Evolutionary conservation across 108 stramenopile species (phyloP), one percentile per base, ranked within the genome.

Genomic region (Schizochytrium sp.): DNA sequence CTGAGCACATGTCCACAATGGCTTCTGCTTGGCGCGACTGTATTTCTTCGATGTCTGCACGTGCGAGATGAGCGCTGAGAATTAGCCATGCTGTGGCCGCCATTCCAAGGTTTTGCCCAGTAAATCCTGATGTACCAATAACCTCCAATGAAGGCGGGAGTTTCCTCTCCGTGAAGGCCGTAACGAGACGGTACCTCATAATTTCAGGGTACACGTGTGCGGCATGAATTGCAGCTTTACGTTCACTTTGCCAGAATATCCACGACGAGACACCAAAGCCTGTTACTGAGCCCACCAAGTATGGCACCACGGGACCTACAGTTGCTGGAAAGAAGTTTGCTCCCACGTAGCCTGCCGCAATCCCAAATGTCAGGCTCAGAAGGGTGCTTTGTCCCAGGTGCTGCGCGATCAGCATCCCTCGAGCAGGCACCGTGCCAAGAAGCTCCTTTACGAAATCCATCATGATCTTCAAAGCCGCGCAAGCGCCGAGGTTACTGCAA

Each of bases 261-360:
- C 40, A 83, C 47, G 76, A 38, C 12, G 50, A 55, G n/a, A 83
- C 10, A 8, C 50, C 76, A 40, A 83, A 83, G 45, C 76, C 76
- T 10, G 47, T 53, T 17, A n/a, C 49, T 13, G 76, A 83, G 17
- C 47, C 50, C 15, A 42, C 1, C 45, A 83, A 53, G 47, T 83
- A 83, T 3, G 76, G 76, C 28, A 46, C 76, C 8, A 83, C 50
- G 10, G 76, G 76, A n/a, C 76, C 76, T 8, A 83, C 76, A 8
- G 76, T 55, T 13, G 76, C 28, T 40, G 76, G 13, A 40, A 83
- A 83, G 47, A 83, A 40, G 53, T 83, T 83, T 2, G 76, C 5
- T 17, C 76, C 76, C 3, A 83, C 28, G 50, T n/a, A 49, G 0
- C 76, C 76, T 17, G 17, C 45, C 15, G 50, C 13, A 7, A 83